phyloP scores from a whole-genome alignment of 2,329 filamentous ascomycete species.

The Fusarium ambrosium region DNA sequence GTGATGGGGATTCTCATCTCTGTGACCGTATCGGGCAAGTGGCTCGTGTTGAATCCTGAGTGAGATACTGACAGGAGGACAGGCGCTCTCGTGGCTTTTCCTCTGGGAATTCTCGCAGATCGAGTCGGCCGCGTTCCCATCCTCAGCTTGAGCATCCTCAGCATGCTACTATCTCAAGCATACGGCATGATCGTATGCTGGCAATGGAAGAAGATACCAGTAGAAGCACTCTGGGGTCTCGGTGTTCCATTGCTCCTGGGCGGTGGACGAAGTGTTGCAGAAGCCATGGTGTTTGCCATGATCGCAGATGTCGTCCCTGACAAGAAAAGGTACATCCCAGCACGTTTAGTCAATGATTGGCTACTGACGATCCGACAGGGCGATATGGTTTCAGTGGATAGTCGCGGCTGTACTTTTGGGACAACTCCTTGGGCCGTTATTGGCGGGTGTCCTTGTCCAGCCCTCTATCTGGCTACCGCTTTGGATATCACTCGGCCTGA shows the following conservation, averaged over 20 bases:
- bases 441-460: constrained; percentile 34
- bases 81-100: constrained; percentile 43
- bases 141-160: constrained; percentile 41
- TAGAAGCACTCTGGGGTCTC: constrained; percentile 43
- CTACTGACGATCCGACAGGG: constrained; percentile 18
- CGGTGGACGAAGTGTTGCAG: constrained; percentile 44
- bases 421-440: constrained; percentile 36
- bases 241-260: constrained; percentile 43
- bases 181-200: constrained; percentile 40
- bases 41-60: background rate
- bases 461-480: constrained; percentile 40
- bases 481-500: constrained; percentile 36
- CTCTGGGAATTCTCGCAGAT: constrained; percentile 42
- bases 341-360: background rate
- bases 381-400: constrained; percentile 45
- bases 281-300: constrained; percentile 48
- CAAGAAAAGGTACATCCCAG: constrained; percentile 29
- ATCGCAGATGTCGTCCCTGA: constrained; percentile 38
- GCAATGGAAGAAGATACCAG: constrained; percentile 35
- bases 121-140: constrained; percentile 43
- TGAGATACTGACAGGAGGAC: background rate
- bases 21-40: constrained; percentile 34
- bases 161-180: constrained; percentile 41
- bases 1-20: constrained; percentile 40
- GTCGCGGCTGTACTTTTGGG: constrained; percentile 39